Evolutionary conservation across 768 basidiomycete genomes (phyloP).

Genomic region (Naganishia onofrii): DNA sequence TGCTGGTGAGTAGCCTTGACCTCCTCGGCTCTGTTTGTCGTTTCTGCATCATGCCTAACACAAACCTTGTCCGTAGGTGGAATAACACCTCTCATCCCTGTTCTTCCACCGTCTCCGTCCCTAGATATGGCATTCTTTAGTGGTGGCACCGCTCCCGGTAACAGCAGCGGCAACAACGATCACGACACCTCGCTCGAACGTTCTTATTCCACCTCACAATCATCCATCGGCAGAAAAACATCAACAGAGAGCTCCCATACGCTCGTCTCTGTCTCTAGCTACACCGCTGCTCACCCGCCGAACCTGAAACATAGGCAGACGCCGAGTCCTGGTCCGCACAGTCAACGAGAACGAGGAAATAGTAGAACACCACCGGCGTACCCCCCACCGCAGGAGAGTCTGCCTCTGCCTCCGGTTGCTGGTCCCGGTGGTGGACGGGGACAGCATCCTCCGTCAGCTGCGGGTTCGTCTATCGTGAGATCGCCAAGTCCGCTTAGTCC

Average conservation of each 20-base stretch:
- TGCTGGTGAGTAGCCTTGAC: background rate
- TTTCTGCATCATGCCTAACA: background rate
- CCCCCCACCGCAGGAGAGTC: background rate
- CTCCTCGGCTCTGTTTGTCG: too few species aligned
- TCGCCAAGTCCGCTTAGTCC: constrained; percentile 18
- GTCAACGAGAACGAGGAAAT: background rate
- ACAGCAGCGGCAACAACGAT: background rate
- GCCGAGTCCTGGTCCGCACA: background rate
- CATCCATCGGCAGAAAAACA: background rate
- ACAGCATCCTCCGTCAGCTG: too few species aligned
- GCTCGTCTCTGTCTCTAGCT: constrained; percentile 5
- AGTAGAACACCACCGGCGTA: background rate
- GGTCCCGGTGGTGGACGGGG: background rate
- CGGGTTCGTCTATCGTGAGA: background rate
- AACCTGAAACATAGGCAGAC: background rate
- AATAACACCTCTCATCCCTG: constrained; percentile 1
- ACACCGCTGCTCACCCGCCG: too few species aligned
- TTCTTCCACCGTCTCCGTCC: constrained; percentile 10
- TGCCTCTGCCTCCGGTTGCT: background rate
- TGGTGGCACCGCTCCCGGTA: background rate
- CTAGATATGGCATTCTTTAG: constrained; percentile 22
- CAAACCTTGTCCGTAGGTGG: background rate
- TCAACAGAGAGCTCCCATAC: constrained; percentile 8
- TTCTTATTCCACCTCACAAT: background rate
- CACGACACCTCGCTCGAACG: background rate